These are phyloP conservation scores for Alternaria metachromatica DNA, from an alignment of 2,329 filamentous ascomycete species.

Conservation along the genomic window DNA sequence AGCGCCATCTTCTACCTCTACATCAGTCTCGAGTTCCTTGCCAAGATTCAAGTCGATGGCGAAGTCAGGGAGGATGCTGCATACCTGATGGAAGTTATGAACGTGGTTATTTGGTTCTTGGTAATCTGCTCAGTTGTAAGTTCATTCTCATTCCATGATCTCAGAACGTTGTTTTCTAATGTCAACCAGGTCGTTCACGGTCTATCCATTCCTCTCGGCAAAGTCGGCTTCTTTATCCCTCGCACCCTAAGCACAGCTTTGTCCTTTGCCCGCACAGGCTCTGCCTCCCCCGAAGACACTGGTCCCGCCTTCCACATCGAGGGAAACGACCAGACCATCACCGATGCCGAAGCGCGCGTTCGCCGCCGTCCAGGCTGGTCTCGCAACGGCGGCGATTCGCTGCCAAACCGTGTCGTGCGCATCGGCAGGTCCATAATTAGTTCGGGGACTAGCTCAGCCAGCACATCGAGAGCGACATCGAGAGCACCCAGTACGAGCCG, in stretches of 20 bases:
- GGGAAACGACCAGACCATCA: slow-evolving; percentile 21
- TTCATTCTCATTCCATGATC: slow-evolving; percentile 13
- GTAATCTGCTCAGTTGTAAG: slow-evolving; percentile 81
- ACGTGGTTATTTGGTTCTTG: slow-evolving; percentile 84
- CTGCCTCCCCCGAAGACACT: slow-evolving; percentile 20
- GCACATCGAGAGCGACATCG: background rate
- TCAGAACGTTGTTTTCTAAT: slow-evolving; percentile 1
- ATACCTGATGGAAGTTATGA: slow-evolving; percentile 69
- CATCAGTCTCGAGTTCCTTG: slow-evolving; percentile 77
- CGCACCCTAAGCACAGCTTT: slow-evolving; percentile 64
- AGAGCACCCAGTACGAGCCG: background rate
- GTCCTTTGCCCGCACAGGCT: slow-evolving; percentile 23
- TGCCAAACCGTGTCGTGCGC: slow-evolving; percentile 39
- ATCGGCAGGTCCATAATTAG: slow-evolving; percentile 47
- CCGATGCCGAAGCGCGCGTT: slow-evolving; percentile 31
- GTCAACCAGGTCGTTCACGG: slow-evolving; percentile 74
- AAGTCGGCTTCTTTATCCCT: slow-evolving; percentile 68
- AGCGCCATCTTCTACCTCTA: slow-evolving; percentile 91
- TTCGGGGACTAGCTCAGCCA: slow-evolving; percentile 20
- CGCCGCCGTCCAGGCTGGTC: slow-evolving; percentile 33
- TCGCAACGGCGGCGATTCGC: slow-evolving; percentile 24
- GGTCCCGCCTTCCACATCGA: slow-evolving; percentile 42
- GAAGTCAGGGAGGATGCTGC: slow-evolving; percentile 69
- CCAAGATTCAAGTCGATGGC: slow-evolving; percentile 63
- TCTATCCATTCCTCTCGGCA: slow-evolving; percentile 78